Base-by-base conservation (phyloP, 345 rosid species). In the Acer campestre region DNA sequence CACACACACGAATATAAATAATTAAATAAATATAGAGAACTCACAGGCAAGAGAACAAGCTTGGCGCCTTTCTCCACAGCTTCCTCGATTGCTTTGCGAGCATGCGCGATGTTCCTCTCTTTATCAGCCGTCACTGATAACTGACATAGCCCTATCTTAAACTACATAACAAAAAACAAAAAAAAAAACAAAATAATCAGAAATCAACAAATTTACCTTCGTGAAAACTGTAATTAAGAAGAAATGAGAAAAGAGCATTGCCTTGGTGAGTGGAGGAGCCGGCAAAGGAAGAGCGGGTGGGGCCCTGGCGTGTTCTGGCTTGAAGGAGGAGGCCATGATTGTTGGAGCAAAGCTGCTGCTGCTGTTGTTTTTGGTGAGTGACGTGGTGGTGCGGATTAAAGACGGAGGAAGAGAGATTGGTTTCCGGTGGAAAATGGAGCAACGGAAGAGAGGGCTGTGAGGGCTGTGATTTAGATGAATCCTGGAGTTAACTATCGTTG, bases 121-220 rank as follows among this genome's bases (percentile, higher is more conserved):
- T 92, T 92, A 73, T 96, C 98, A 10, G 90, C 64, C 20, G 97
- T 87, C 25, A 94, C 95, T 27, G 88, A 81, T 29, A 96, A 76
- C 78, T 96, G 98, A 82, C 99, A 96, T 69, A 92, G 78, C 75
- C 94, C 95, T 55, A 94, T 90, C 68, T 89, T 93, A 80, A 95
- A 95, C 98, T 93, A 82, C 25, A 80, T 61, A 46, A 46, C 1
- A 29, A 2, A 29, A 25, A 1, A 31, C 40, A n/a, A 61, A 61
- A 73, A 0, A 31, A 38, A 16, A 17, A 42, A 66, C n/a, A n/a
- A n/a, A n/a, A n/a, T n/a, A 25, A 68, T 63, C 13, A 51, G 8
- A 75, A 73, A 56, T 71, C 56, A 76, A 67, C 55, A 63, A 42
- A 68, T 70, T 7, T 6, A 23, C 7, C 10, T 44, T 38, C 22